Evolutionary conservation across 2,329 filamentous ascomycete species (phyloP), one percentile per base, ranked within the genome.

Genomic region (Hymenoscyphus infarciens): DNA sequence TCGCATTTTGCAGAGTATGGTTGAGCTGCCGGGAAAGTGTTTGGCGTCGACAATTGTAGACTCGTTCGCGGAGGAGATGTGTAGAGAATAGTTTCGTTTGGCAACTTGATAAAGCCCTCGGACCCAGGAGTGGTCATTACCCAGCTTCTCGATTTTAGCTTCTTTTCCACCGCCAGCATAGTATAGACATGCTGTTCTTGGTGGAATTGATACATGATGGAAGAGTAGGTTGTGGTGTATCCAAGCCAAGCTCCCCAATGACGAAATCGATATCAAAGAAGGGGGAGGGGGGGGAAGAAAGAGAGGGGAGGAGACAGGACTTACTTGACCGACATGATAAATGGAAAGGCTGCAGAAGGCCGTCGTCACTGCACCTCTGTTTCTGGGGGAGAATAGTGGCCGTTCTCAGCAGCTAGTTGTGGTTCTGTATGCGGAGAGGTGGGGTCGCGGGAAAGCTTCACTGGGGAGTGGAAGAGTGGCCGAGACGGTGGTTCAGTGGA

Each of bases 51-150:
- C 64, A 97, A 77, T 60, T 88, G 86, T 65, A 97, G 82, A 67
- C 84, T 86, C 71, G 94, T 92, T 68, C 93, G 87, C 58, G 89
- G 87, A 62, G 91, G 88, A 55, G 92, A 92, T 69, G 87, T 89
- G 77, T 90, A 91, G 64, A 96, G 83, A 66, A 91, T 87, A 70
- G 87, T 87, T 79, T 98, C 94, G 74, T 89, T 87, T 54, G 91
- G 90, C 56, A 97, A 85, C 72, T 89, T 91, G 73, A 96, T 88
- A 77, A 97, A 95, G 63, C 88, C 86, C 64, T 83, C 79, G 69
- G 82, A 81, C 49, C 79, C 75, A 73, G 89, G 84, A 73, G 89
- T 87, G 73, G 96, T 86, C 93, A 97, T 97, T 55, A 97, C 94
- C 94, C 94, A 97, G 75, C 88, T 91, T 75, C 66, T 63, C 64